Base-by-base conservation (phyloP, 805 yeast genomes). In the Candida nanaspora region DNA sequence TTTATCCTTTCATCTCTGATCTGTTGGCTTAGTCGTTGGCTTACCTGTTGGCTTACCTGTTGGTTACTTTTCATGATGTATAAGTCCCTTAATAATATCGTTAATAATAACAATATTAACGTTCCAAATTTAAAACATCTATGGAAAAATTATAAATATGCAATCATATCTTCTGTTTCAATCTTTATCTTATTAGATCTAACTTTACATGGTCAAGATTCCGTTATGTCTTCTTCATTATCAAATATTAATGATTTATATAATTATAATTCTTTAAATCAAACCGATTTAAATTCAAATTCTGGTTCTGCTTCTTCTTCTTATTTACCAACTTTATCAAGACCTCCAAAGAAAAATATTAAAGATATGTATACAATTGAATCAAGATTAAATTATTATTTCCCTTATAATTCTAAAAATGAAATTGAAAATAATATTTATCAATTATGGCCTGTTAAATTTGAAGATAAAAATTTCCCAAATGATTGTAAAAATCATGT, bases 351-450 rank as follows among this genome's bases (percentile, higher is more conserved):
- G 22, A 59, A 55, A 38, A 55, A 59, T 36, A 51, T 52, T 6
- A 56, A 54, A 37, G 55, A 52, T 36, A 45, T 58, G 51, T 49
- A 49, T 30, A 46, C 61, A 1, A 60, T 54, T 27, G 61, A 59
- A 41, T 42, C 56, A 10, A 48, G 65, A 41, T 41, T 60, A 19
- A 42, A 48, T 2, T 53, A 47, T 33, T 43, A 56, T 39, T 60
- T 58, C 52, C 62, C 63, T 2, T 60, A 51, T 44, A 51, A 51
- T 16, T 30, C 42, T 10, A 38, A 38, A 4, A 59, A 50, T 27
- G 51, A 46, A 5, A 49, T 58, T 35, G 65, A 60, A 46, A 47
- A 46, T 35, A 52, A 56, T 38, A 58, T 60, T 33, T 57, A 46
- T 46, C 65, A 60, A 42, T 31, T 60, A 8, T 59, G 63, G 63